Conservation (phyloP, 2,329 filamentous ascomycete species). For the Sordariomycetes sp. region DNA sequence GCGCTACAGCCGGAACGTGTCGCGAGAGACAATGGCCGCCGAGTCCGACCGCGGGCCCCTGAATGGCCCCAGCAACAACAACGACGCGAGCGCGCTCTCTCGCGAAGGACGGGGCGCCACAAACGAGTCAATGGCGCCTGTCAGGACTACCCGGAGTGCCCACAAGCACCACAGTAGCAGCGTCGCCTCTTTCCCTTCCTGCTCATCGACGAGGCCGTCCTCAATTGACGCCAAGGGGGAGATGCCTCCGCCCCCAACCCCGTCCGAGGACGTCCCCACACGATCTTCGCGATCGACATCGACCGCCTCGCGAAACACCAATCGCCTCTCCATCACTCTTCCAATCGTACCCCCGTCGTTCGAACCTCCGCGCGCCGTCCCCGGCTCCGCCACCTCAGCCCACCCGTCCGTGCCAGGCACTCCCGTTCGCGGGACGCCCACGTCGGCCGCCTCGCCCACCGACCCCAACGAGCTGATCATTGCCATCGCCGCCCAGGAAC, state of each 20-base stretch:
- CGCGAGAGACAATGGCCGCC: slow-evolving; percentile 16
- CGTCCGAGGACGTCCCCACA: slow-evolving; percentile 26
- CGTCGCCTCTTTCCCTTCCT: not conserved
- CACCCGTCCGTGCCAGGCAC: slow-evolving; percentile 36
- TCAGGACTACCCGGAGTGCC: not conserved
- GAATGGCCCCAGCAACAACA: not conserved
- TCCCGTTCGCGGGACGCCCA: slow-evolving; percentile 31
- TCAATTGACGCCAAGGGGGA: not conserved
- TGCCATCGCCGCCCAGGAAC: slow-evolving; percentile 84
- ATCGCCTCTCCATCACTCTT: slow-evolving; percentile 49
- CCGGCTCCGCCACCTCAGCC: slow-evolving; percentile 22
- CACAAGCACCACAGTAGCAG: not conserved
- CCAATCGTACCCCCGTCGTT: slow-evolving; percentile 47
- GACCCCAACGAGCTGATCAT: slow-evolving; percentile 67
- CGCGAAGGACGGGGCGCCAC: not conserved
- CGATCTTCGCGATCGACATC: slow-evolving; percentile 42
- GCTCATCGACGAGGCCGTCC: not conserved
- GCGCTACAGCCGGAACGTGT: not conserved
- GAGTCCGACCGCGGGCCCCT: slow-evolving; percentile 19
- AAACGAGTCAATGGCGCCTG: not conserved
- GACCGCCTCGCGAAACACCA: slow-evolving; percentile 39
- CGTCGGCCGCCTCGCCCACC: slow-evolving; percentile 27
- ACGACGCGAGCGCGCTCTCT: not conserved
- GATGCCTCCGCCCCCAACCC: slow-evolving; percentile 18
- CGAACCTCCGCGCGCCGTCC: slow-evolving; percentile 39